Conservation (phyloP, 371 early-diverging fungal genomes). For the Cokeromyces recurvatus region DNA sequence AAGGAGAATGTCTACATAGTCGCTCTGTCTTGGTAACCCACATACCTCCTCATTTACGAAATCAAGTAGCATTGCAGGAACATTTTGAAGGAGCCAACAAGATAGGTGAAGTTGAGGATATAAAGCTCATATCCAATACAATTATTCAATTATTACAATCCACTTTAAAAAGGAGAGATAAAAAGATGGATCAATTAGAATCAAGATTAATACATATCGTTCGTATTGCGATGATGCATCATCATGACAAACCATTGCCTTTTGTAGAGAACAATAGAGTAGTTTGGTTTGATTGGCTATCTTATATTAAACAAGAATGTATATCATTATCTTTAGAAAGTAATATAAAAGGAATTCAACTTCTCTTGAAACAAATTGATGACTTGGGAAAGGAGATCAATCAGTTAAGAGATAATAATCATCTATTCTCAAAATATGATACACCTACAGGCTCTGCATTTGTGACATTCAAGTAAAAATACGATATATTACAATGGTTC, state of each 20-base stretch:
- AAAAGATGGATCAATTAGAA: conserved; percentile 25
- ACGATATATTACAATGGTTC: too few relatives aligned
- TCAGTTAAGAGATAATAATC: conserved; percentile 16
- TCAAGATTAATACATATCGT: conserved; percentile 22
- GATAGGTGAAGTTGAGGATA: conserved; percentile 34
- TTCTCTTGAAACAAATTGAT: too few relatives aligned
- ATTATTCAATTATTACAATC: conserved; percentile 13
- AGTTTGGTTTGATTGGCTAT: too few relatives aligned
- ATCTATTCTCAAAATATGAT: conserved; percentile 38
- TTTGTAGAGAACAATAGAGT: too few relatives aligned
- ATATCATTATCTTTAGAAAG: too few relatives aligned
- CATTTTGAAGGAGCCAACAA: conserved; percentile 37
- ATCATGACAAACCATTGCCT: too few relatives aligned
- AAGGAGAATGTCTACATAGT: neutral
- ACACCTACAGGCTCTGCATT: conserved; percentile 58
- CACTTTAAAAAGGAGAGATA: conserved; percentile 13
- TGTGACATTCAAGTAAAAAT: conserved; percentile 56
- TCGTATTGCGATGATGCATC: neutral
- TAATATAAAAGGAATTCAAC: too few relatives aligned
- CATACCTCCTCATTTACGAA: conserved; percentile 35
- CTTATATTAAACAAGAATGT: too few relatives aligned
- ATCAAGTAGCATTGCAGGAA: conserved; percentile 23
- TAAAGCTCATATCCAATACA: conserved; percentile 30
- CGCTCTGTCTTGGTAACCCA: conserved; percentile 30
- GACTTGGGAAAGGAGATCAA: neutral